Evolutionary conservation across 1,284 basidiomycete species (phyloP), one percentile per base, ranked within the genome.

Genomic region (Porogramme epimiltina): DNA sequence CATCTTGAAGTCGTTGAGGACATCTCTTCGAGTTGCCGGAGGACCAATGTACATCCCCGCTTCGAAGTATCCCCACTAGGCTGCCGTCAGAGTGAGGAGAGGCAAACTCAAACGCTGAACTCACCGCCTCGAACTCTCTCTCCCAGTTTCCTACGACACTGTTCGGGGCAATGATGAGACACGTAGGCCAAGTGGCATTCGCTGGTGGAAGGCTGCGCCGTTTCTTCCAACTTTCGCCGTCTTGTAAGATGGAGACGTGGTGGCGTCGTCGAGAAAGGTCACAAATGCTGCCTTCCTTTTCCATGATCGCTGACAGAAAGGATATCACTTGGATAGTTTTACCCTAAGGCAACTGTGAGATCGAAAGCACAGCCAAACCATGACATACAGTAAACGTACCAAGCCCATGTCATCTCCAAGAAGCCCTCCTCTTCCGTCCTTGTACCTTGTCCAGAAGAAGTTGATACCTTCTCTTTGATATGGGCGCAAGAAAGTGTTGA

Each of bases 331-430:
- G 93, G n/a, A 93, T 89, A 0, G 90, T 92, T 77, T 92, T 93
- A 2, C 34, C 91, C 91, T 64, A 33, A 26, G 26, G 22, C 2
- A 3, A 18, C 16, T 37, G 13, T 10, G 16, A 31, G 28, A 13
- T 11, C 1, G 20, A 11, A 33, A 3, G 15, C 28, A n/a, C n/a
- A n/a, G n/a, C n/a, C 13, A 36, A 18, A 22, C 4, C 4, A 24
- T 18, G 4, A 31, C 9, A 23, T 20, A 4, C 6, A 11, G 3
- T 33, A 5, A 6, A 76, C 81, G 65, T 64, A 89, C 89, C 51
- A 93, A 70, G 49, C 91, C 92, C 93, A 95, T 95, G 63, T 95
- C 93, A 66, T 95, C 93, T 16, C 91, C 92, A 1, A 95, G 76
- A 16, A 94, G 65, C 0, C 85, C 91, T 1, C 93, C 93, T 41